Conservation (phyloP, 768 basidiomycete genomes). For the Leccinum disarticulatum region DNA sequence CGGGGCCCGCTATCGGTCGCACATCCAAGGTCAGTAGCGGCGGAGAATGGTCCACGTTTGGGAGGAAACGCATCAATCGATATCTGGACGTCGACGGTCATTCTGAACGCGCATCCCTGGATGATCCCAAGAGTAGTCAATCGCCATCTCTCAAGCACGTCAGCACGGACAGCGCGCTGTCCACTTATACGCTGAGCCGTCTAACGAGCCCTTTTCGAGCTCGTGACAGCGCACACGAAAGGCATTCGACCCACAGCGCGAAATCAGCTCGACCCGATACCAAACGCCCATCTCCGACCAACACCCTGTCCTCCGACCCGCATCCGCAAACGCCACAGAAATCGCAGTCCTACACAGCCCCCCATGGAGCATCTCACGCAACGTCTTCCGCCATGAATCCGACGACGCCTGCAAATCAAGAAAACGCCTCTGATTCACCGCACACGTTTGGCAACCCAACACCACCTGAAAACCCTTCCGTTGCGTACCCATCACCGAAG, state of each 20-base stretch:
- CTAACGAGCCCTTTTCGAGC: slow-evolving; percentile 18
- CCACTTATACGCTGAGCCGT: slow-evolving; percentile 21
- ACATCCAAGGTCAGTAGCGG: slow-evolving; percentile 20
- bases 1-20: slow-evolving; percentile 14
- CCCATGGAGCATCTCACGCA: slow-evolving; percentile 8
- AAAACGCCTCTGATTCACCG: slow-evolving; percentile 35
- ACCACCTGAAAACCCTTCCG: slow-evolving; percentile 26
- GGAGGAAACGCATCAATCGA: slow-evolving; percentile 24
- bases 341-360: slow-evolving; percentile 21
- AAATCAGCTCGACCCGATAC: slow-evolving; percentile 22
- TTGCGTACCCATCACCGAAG: slow-evolving; percentile 35
- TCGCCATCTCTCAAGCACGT: slow-evolving; percentile 23
- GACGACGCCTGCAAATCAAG: slow-evolving; percentile 30
- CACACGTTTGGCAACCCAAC: slow-evolving; percentile 42
- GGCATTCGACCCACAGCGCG: slow-evolving; percentile 9
- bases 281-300: slow-evolving; percentile 30
- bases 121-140: slow-evolving; percentile 10
- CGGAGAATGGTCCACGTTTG: slow-evolving; percentile 39
- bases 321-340: slow-evolving; percentile 28
- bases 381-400: slow-evolving; percentile 17
- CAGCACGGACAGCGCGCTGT: slow-evolving; percentile 19
- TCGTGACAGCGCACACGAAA: slow-evolving; percentile 9
- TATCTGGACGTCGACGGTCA: slow-evolving; percentile 13
- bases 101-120: slow-evolving; percentile 12
- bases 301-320: slow-evolving; percentile 28